Conservation (phyloP, 371 early-diverging fungal species). For the Apophysomyces ossiformis region DNA sequence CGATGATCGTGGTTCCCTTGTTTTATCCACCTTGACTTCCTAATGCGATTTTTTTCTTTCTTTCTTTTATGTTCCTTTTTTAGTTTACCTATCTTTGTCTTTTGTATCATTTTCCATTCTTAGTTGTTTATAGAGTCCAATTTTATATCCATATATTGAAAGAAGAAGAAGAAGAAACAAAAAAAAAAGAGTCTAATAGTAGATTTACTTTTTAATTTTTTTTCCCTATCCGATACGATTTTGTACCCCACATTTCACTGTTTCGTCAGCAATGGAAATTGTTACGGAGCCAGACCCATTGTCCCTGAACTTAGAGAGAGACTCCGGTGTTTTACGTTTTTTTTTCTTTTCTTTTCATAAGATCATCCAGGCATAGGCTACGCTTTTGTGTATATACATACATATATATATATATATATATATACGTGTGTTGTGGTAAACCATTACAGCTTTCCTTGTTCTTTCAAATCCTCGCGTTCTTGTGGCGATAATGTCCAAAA, state of each 20-base stretch:
- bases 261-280: no score
- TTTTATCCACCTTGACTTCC: not conserved
- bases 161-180: not conserved
- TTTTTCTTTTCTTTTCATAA: not conserved
- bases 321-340: not conserved
- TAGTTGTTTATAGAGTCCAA: not conserved
- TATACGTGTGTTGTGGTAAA: not conserved
- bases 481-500: constrained; percentile 49
- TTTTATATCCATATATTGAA: not conserved
- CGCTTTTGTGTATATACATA: no score
- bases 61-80: not conserved
- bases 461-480: constrained; percentile 46
- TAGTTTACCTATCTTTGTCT: not conserved
- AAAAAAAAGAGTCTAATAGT: not conserved
- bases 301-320: no score
- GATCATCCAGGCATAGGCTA: not conserved
- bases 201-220: no score
- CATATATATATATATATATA: no score
- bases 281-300: no score
- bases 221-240: no score
- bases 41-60: not conserved
- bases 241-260: no score
- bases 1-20: constrained; percentile 14
- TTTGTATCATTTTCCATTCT: not conserved
- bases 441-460: constrained; percentile 44